Base-by-base conservation (phyloP, 1,284 basidiomycete species). In the Melampsora americana region DNA sequence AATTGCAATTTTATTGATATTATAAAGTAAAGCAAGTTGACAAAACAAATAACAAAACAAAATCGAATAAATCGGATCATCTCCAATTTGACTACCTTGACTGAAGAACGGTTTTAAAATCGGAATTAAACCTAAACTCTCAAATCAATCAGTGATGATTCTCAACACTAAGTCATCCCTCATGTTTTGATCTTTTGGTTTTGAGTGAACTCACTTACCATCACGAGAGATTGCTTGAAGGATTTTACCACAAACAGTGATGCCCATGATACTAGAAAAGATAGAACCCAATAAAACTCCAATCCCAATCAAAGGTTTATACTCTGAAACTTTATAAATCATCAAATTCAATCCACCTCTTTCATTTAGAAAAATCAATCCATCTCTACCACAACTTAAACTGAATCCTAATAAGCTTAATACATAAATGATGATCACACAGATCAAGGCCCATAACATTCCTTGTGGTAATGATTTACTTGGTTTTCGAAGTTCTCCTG, bases 21-120 rank as follows among this genome's bases (percentile, higher is more conserved):
- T 73, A 44, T 59, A 73, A 50, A 73, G 66, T 7, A 73, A 50
- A 35, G 32, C 71, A 1, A 73, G 16, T 59, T 73, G 71, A 44
- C 71, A 50, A 56, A 73, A 26, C 48, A 66, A 42, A 46, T 48
- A 66, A 66, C 71, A 73, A 39, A 73, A 62, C 16, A 73, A 28
- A 48, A 73, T 66, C 20, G 71, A 65, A 73, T 73, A 73, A n/a
- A 73, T 46, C 2, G 71, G 71, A 35, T 73, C 71, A 56, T 73
- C 71, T 23, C 71, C 71, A 20, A 66, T 59, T 50, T 28, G 48
- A 44, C 44, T 65, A 59, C 71, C 71, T 59, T 73, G 71, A 35
- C 71, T 66, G 26, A 73, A 73, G 46, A 66, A 60, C 14, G 61
- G 61, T 35, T 73, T 73, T 32, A 71, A n/a, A 11, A 71, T 71